Base-by-base conservation (phyloP, 306 rosid genomes). In the Boehmeria nivea region DNA sequence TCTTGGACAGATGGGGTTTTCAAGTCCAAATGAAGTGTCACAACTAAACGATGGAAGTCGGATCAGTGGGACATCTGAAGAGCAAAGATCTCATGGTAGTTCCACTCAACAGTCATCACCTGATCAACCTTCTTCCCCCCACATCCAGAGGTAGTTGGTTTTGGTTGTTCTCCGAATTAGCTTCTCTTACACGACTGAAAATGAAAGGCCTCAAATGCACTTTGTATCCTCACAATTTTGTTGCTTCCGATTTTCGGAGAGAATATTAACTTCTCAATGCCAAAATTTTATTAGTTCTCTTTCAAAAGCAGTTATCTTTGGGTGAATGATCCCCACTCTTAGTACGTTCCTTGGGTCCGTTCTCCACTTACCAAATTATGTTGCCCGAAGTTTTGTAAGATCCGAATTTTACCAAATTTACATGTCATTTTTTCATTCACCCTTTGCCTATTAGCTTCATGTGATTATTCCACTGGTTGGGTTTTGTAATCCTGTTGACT, bases 121-220 rank as follows among this genome's bases (percentile, higher is more conserved):
- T 14, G 94, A 91, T 69, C 95, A 78, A 47, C 94, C 98, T 42
- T 81, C 91, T n/a, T 82, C 95, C 57, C 87, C 94, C 52, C 94
- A 77, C 69, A 64, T 72, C 58, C 73, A 83, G 57, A 82, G 96
- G 96, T 87, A 82, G 63, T 52, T 66, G 40, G 64, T 68, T 42
- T 15, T 20, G 34, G n/a, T n/a, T n/a, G n/a, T n/a, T n/a, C n/a
- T n/a, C n/a, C n/a, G n/a, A n/a, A n/a, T n/a, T n/a, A 52, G 55
- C 65, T 33, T 43, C 34, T 16, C 18, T 45, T 61, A 64, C 68
- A 48, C 38, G 53, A 57, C 40, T 60, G 23, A 24, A 57, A 37
- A 47, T 17, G 31, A 44, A 64, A 47, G 12, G 17, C 34, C n/a
- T 57, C 23, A 25, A 47, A 38, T 18, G 51, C 7, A 2, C 33